These are phyloP conservation scores for Kokia cookei DNA, from an alignment of 441 rosid genomes.

Conservation along the genomic window DNA sequence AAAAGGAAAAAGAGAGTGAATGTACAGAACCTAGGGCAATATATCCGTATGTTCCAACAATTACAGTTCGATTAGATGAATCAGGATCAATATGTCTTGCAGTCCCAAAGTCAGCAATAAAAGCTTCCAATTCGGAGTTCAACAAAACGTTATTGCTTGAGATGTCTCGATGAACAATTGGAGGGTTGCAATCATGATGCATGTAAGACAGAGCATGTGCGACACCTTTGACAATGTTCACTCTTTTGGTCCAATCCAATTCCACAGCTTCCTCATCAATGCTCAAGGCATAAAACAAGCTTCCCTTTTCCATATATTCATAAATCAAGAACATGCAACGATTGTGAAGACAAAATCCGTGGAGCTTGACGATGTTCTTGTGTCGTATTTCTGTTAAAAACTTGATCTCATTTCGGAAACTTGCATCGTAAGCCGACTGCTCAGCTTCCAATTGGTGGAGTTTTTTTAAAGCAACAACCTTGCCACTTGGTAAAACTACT, in stretches of 20 bases:
- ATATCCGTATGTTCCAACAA: background rate
- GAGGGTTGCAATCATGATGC: background rate
- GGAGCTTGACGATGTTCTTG: constrained; percentile 3
- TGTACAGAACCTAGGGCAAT: background rate
- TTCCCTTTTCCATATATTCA: too few species aligned
- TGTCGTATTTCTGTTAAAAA: background rate
- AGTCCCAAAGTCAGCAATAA: background rate
- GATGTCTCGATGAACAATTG: background rate
- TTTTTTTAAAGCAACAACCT: constrained; percentile 9
- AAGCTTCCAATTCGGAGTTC: background rate
- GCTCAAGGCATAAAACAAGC: too few species aligned
- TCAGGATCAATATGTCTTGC: background rate
- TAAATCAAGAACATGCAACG: too few species aligned
- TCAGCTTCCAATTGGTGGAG: background rate
- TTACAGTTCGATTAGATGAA: background rate
- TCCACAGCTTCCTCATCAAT: too few species aligned
- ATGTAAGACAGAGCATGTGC: background rate
- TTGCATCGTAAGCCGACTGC: too few species aligned
- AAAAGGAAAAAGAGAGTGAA: background rate
- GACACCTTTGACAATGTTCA: background rate
- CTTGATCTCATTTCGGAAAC: background rate
- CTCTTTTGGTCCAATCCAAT: too few species aligned
- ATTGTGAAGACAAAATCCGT: too few species aligned
- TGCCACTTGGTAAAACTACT: background rate
- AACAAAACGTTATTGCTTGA: background rate